These are phyloP conservation scores for Monosporascus sp. DNA, from an alignment of 2,329 filamentous ascomycete species.

Conservation along the genomic window DNA sequence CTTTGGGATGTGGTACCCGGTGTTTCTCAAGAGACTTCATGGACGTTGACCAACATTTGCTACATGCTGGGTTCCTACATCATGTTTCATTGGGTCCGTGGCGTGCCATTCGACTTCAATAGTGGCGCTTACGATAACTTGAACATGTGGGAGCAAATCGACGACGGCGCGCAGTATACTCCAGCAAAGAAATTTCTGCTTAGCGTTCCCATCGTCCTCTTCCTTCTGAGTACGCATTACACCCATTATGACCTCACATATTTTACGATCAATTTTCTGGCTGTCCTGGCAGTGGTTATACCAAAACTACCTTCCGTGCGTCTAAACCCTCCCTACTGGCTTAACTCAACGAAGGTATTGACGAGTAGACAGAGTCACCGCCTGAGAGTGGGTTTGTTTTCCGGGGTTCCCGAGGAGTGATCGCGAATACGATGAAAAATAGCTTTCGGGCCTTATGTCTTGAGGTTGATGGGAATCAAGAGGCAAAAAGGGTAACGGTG, in stretches of 20 bases:
- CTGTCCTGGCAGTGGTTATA: conserved; percentile 86
- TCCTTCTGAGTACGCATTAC: conserved; percentile 96
- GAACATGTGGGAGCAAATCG: conserved; percentile 99
- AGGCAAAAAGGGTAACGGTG: not conserved
- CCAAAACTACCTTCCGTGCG: conserved; percentile 93
- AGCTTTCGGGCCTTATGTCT: conserved; percentile 9
- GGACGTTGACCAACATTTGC: conserved; percentile 97
- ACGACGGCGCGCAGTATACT: conserved; percentile 97
- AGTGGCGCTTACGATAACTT: conserved; percentile 97
- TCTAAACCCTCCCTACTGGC: conserved; percentile 18
- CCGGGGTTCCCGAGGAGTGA: conserved; percentile 58
- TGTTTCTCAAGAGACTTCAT: conserved; percentile 95
- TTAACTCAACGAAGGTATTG: conserved; percentile 18
- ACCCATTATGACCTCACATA: conserved; percentile 97
- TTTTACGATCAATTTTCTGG: conserved; percentile 95
- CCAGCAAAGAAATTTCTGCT: conserved; percentile 98
- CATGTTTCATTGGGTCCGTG: conserved; percentile 99
- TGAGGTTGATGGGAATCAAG: conserved; percentile 9
- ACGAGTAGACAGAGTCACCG: conserved; percentile 60
- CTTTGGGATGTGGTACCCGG: conserved; percentile 95
- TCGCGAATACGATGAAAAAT: not conserved
- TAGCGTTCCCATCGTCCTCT: conserved; percentile 87
- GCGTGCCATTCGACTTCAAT: conserved; percentile 98
- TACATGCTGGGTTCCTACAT: conserved; percentile 99
- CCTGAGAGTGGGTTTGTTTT: conserved; percentile 71